Evolutionary conservation across 345 rosid genomes (phyloP), one percentile per base, ranked within the genome.

Genomic region (Viola odorata): DNA sequence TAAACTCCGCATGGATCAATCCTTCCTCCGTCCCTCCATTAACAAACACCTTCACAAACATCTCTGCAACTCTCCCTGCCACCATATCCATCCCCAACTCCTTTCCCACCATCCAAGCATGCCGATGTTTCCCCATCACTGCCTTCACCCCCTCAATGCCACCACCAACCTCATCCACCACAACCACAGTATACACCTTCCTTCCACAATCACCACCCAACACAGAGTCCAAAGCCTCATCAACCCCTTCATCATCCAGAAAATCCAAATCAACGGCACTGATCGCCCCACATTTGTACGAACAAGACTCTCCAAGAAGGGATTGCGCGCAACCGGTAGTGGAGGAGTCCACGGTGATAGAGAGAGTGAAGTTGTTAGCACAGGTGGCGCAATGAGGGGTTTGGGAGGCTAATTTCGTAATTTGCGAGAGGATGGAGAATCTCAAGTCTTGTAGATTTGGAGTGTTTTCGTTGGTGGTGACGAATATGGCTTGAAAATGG

Each of bases 11-110:
- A 49, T 71, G 86, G 67, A 94, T 81, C 49, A 77, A 74, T 1
- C 83, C 96, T 48, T 88, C 85, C 17, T 87, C 91, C 65, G 78
- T 80, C 39, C 92, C 97, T 52, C 97, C 97, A 60, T 90, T 84
- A n/a, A 75, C 79, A 80, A 90, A 90, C 78, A 82, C 78, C 72
- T 81, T 81, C 11, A 81, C 85, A 32, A 94, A 83, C 50, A 83
- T 71, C 81, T 88, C 96, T 0, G 87, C 87, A 17, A 82, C 77
- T 72, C 70, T 82, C 55, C 47, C 77, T n/a, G 53, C 82, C 55
- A 78, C 45, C 1, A 39, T 56, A 53, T 69, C 80, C 57, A 54
- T 78, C 62, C 77, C 85, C 69, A 77, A 67, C 12, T 70, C 74
- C 56, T 56, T 73, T 56, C 91, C 92, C 5, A 78, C 77, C 70